Base-by-base conservation (phyloP, 768 basidiomycete genomes). In the Rhodotorula paludigena region DNA sequence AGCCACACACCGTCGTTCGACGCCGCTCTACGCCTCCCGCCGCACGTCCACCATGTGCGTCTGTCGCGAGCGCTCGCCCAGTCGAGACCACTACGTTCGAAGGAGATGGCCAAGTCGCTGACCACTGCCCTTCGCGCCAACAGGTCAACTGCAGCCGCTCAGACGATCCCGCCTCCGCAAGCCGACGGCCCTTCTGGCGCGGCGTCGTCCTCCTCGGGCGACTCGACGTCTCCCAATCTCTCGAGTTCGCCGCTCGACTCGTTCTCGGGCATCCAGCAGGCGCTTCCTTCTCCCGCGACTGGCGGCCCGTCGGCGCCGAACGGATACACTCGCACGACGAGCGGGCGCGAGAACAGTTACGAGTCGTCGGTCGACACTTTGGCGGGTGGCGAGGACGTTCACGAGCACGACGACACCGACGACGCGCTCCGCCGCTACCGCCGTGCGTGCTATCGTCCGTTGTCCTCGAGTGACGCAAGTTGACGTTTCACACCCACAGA, bases 361-460 rank as follows among this genome's bases (percentile, higher is more conserved):
- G 69, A 53, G 42, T 48, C 60, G 20, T 52, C 49, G 35, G 42
- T 53, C 30, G 64, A 48, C 30, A 51, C 15, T 5, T 32, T 33
- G 16, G 49, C 30, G 32, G 28, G 47, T 16, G 36, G 55, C 25
- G 60, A 63, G 42, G 63, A 62, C 14, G 60, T 15, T 12, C 30
- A 47, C n/a, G 59, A 51, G 30, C 33, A 33, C 23, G 33, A 53
- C 33, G 52, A 63, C 18, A 21, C 57, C 11, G 57, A 57, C 52
- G 69, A 66, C 28, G 64, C 69, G 1, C 28, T 71, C 1, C 59
- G 12, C 52, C 42, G 32, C 33, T 71, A 66, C 61, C 63, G 62
- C 36, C 47, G 69, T 71, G 39, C 33, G 69, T 57, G n/a, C 23
- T 25, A 32, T 28, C n/a, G 5, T 41, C 9, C 28, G 30, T n/a